Conservation (phyloP, 139 green algal species). For the Chlorella ohadii region DNA sequence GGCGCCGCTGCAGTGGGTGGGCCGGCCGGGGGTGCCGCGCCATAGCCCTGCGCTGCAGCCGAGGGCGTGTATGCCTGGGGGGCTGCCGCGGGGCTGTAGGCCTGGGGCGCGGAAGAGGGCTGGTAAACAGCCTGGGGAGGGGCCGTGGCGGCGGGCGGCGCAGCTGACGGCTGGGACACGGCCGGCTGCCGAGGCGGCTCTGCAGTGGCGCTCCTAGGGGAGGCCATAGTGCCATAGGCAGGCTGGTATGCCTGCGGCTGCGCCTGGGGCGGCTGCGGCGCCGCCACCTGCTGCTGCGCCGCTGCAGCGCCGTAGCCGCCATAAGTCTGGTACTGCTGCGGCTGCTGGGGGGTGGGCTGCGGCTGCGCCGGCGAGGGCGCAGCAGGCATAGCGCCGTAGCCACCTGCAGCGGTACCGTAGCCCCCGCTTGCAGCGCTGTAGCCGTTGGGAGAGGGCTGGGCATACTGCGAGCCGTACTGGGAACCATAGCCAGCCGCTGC, state of each 20-base stretch:
- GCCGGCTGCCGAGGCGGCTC: conserved; percentile 14
- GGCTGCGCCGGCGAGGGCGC: neutral
- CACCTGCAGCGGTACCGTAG: neutral
- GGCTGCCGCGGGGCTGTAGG: conserved; percentile 26
- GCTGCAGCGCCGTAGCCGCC: conserved; percentile 24
- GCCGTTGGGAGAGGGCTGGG: neutral
- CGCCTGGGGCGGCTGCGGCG: neutral
- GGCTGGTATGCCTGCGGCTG: neutral
- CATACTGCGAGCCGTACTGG: neutral
- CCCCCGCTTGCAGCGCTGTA: neutral
- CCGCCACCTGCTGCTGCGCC: conserved; percentile 22
- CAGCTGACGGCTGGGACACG: conserved; percentile 23
- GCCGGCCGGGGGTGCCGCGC: neutral
- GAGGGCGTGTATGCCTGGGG: neutral
- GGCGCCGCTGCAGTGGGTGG: neutral
- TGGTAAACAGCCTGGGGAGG: conserved; percentile 30
- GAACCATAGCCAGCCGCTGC: neutral
- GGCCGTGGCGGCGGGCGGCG: neutral
- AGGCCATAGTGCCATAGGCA: conserved; percentile 7
- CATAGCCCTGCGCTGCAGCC: no score
- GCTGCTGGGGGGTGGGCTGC: neutral
- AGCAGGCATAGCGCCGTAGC: no score
- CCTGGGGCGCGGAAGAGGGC: conserved; percentile 18
- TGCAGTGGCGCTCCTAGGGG: neutral
- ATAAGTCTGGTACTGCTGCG: conserved; percentile 8